Evolutionary conservation across 139 green algal species (phyloP).

Genomic region (Chlorella sp.): DNA sequence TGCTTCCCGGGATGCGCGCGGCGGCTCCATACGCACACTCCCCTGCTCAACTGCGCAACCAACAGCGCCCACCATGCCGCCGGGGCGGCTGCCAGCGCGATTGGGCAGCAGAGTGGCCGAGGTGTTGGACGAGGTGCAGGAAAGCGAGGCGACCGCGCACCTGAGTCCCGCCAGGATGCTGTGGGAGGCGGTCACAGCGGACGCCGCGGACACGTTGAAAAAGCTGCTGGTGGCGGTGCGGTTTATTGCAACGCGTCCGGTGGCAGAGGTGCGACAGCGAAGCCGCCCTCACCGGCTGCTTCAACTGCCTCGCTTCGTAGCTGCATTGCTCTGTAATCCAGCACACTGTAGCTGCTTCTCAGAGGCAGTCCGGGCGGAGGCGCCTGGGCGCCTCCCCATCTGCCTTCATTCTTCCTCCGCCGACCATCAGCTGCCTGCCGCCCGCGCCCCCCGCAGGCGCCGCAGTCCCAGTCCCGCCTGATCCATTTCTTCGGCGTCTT

Average conservation of each 20-base stretch:
- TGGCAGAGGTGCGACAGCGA: conserved; percentile 34
- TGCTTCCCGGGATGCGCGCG: no score
- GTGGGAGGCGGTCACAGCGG: conserved; percentile 39
- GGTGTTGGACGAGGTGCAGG: conserved; percentile 53
- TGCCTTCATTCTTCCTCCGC: no score
- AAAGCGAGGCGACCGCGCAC: conserved; percentile 3
- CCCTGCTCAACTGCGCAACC: no score
- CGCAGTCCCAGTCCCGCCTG: conserved; percentile 39
- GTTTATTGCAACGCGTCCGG: conserved; percentile 33
- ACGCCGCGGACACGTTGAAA: conserved; percentile 1
- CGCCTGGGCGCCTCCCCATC: no score
- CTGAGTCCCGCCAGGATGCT: conserved; percentile 41
- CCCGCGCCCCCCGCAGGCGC: not conserved
- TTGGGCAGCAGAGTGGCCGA: conserved; percentile 31
- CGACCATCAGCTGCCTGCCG: not conserved
- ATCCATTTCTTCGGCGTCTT: conserved; percentile 43
- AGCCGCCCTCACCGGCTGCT: no score
- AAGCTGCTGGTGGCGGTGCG: conserved; percentile 41
- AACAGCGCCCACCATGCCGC: conserved; percentile 18
- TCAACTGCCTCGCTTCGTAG: no score
- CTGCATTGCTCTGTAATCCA: no score
- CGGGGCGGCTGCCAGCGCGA: not conserved
- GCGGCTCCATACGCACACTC: no score
- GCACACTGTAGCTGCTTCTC: no score
- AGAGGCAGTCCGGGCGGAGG: no score